Conservation (phyloP, 345 rosid species). For the Lumnitzera racemosa region DNA sequence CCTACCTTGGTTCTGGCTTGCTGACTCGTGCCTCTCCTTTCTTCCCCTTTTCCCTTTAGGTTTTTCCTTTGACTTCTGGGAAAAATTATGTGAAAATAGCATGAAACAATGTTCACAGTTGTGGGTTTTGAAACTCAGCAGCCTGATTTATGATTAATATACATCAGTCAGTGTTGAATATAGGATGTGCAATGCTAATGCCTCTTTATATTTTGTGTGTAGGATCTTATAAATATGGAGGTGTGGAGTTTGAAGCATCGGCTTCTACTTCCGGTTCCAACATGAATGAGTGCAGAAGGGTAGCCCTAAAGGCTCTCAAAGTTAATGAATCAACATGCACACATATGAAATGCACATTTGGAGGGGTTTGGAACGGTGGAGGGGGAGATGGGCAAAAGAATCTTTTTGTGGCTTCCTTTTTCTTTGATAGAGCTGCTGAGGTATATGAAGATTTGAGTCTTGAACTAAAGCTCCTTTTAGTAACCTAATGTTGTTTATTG, state of each 20-base stretch:
- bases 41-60: too few species aligned
- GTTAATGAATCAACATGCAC: constrained; percentile 73
- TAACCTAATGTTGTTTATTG: constrained; percentile 3
- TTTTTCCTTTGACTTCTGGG: too few species aligned
- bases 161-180: too few species aligned
- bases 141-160: too few species aligned
- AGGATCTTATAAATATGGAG: constrained; percentile 82
- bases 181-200: too few species aligned
- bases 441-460: constrained; percentile 20
- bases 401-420: constrained; percentile 88
- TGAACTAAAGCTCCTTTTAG: not conserved
- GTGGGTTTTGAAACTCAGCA: too few species aligned
- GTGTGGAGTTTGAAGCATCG: constrained; percentile 43
- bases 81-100: too few species aligned
- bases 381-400: constrained; percentile 97
- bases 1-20: too few species aligned
- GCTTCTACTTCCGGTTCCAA: constrained; percentile 58
- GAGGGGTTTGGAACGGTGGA: constrained; percentile 98
- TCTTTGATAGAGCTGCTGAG: constrained; percentile 98
- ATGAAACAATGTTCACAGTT: too few species aligned
- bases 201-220: constrained; percentile 5
- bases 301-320: constrained; percentile 69
- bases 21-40: too few species aligned
- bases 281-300: constrained; percentile 65
- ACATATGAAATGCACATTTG: constrained; percentile 89